phyloP scores from a whole-genome alignment of 1,139 yeast species.

The Protomyces inouyei region DNA sequence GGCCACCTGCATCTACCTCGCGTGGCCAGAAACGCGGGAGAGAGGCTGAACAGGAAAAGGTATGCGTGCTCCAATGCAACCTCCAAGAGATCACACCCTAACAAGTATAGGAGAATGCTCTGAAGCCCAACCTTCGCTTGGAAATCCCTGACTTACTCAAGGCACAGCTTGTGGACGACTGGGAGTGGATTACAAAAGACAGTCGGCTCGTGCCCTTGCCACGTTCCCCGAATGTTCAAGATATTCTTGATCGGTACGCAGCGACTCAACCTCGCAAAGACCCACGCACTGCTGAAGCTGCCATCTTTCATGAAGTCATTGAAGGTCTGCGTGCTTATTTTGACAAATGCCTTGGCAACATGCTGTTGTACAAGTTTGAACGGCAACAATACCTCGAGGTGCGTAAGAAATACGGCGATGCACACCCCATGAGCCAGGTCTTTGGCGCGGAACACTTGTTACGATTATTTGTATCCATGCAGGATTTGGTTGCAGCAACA shows the following conservation, averaged over 20 bases:
- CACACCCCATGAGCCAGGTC: conserved; percentile 44
- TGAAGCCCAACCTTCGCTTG: conserved; percentile 51
- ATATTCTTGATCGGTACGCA: conserved; percentile 33
- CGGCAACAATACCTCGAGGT: conserved; percentile 70
- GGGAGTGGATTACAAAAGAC: conserved; percentile 85
- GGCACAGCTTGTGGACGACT: conserved; percentile 74
- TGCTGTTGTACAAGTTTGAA: conserved; percentile 77
- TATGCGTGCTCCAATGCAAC: not conserved
- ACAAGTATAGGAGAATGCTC: conserved; percentile 40
- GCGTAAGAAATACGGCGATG: conserved; percentile 42
- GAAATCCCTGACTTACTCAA: conserved; percentile 63
- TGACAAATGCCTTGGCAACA: conserved; percentile 64
- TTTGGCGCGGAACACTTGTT: conserved; percentile 53
- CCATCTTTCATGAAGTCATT: conserved; percentile 61
- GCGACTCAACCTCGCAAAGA: conserved; percentile 29
- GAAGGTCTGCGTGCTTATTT: conserved; percentile 72
- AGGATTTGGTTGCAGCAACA: conserved; percentile 72
- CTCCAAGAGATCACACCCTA: not conserved
- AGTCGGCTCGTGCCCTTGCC: conserved; percentile 42
- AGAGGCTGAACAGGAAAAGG: conserved; percentile 26
- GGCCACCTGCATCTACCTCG: conserved; percentile 3
- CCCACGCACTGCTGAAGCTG: conserved; percentile 45
- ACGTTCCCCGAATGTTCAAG: conserved; percentile 34
- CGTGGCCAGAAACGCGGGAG: conserved; percentile 25
- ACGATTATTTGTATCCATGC: conserved; percentile 51